These are phyloP conservation scores for Elongisporangium anandrum DNA, from an alignment of 352 stramenopile species.

Conservation along the genomic window DNA sequence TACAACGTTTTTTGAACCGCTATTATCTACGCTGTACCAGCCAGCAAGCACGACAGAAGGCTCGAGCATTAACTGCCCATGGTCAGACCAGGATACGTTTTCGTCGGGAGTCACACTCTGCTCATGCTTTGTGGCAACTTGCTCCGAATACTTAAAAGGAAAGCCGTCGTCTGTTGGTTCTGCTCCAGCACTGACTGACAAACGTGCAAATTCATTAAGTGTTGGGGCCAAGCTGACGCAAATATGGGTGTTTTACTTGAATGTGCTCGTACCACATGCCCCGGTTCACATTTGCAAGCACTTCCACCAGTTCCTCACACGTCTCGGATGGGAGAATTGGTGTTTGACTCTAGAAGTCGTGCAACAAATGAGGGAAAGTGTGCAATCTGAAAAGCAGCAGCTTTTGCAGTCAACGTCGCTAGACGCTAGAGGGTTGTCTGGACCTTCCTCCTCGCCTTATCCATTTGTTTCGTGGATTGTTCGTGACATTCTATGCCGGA, in stretches of 20 bases:
- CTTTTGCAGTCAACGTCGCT: slow-evolving; percentile 18
- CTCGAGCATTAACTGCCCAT: slow-evolving; percentile 61
- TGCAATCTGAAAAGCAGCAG: slow-evolving; percentile 61
- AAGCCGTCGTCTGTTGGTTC: slow-evolving; percentile 1
- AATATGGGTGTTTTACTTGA: slow-evolving; percentile 80
- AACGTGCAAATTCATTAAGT: background rate
- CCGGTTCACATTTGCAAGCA: slow-evolving; percentile 77
- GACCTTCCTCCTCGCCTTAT: slow-evolving; percentile 52
- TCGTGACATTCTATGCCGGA: slow-evolving; percentile 74
- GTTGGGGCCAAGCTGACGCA: slow-evolving; percentile 50
- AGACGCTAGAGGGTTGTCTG: slow-evolving; percentile 17
- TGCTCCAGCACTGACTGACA: background rate
- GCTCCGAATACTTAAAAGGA: slow-evolving; percentile 58
- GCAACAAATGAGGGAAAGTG: slow-evolving; percentile 77
- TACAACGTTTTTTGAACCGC: slow-evolving; percentile 68
- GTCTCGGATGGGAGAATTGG: slow-evolving; percentile 82
- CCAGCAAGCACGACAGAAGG: slow-evolving; percentile 64
- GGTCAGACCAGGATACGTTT: slow-evolving; percentile 66
- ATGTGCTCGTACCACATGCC: slow-evolving; percentile 65
- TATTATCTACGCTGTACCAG: slow-evolving; percentile 78
- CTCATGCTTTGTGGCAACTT: slow-evolving; percentile 77
- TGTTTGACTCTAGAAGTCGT: slow-evolving; percentile 77
- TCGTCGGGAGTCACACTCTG: slow-evolving; percentile 73
- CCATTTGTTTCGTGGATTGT: slow-evolving; percentile 82
- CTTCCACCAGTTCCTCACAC: slow-evolving; percentile 77